Base-by-base conservation (phyloP, 805 yeast genomes). In the Grigorovia transvaalensis region DNA sequence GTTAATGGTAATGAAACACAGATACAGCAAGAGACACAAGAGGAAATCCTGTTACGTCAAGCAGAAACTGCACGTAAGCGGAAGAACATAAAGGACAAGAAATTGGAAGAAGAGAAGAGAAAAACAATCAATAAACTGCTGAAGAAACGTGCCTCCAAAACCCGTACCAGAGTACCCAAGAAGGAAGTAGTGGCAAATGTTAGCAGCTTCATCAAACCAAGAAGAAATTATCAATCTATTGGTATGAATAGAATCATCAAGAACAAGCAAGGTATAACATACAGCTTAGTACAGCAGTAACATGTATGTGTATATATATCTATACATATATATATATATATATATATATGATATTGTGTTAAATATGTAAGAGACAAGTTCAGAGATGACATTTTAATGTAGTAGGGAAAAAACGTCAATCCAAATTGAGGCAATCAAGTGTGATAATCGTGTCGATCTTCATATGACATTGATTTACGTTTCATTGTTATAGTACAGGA, bases 31-130 rank as follows among this genome's bases (percentile, higher is more conserved):
- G 75, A 86, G 50, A 82, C 95, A 0, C 96, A 84, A 53, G 96
- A 91, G 65, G 95, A 90, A 68, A 76, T 82, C 43, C 87, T 85
- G 47, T 67, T 88, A 53, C 77, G 89, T 46, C 81, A 89, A 56
- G 87, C 95, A 0, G 99, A 91, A 65, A 82, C 80, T 60, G 91
- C 96, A 0, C 77, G 98, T 60, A 81, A 89, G 66, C 76, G 99
- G 57, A 86, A 85, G 66, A 90, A 91, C 63, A 77, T 88, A 60
- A 82, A 84, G 58, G 89, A 84, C 60, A 84, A 84, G 69, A 81
- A 84, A 56, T 70, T 88, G 44, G 97, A 90, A 62, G 96, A 88
- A 66, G 98, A 93, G 67, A 93, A 93, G 65, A 79, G 83, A 62
- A 97, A 91, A 57, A 90, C 97, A 0, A 75, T 91, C 57, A 91